These are phyloP conservation scores for Drechslerella stenobrocha DNA, from an alignment of 2,329 filamentous ascomycete species.

Conservation along the genomic window DNA sequence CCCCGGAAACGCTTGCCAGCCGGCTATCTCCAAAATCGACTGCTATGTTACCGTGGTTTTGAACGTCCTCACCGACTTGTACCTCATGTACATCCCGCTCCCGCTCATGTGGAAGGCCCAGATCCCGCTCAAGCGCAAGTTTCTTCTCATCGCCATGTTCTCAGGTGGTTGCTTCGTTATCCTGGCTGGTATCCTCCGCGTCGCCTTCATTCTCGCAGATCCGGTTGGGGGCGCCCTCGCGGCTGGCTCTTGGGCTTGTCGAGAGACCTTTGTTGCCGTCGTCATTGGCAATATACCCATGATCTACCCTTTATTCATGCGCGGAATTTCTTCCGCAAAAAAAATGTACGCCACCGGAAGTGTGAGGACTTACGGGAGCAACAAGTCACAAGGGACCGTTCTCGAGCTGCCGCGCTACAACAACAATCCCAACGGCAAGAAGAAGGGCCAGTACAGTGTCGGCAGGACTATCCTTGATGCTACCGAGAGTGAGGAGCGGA, in stretches of 20 bases:
- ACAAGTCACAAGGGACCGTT: slow-evolving; percentile 37
- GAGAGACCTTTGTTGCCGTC: slow-evolving; percentile 57
- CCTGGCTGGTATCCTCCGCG: slow-evolving; percentile 61
- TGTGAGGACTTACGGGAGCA: slow-evolving; percentile 37
- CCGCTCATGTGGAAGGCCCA: slow-evolving; percentile 62
- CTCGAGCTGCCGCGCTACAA: slow-evolving; percentile 44
- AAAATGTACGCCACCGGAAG: slow-evolving; percentile 43
- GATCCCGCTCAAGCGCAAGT: slow-evolving; percentile 58
- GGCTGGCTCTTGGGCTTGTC: slow-evolving; percentile 56
- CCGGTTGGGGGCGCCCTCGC: slow-evolving; percentile 55
- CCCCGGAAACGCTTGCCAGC: slow-evolving; percentile 60
- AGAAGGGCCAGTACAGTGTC: slow-evolving; percentile 44
- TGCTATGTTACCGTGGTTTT: slow-evolving; percentile 61
- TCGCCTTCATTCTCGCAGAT: slow-evolving; percentile 52
- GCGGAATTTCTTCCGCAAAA: slow-evolving; percentile 29
- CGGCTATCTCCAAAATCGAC: slow-evolving; percentile 60
- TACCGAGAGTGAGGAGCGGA: slow-evolving; percentile 47
- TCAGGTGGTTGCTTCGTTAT: slow-evolving; percentile 63
- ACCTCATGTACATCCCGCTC: slow-evolving; percentile 64
- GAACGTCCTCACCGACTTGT: slow-evolving; percentile 64
- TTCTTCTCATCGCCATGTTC: slow-evolving; percentile 62
- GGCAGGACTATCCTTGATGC: slow-evolving; percentile 41
- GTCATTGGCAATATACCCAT: slow-evolving; percentile 57
- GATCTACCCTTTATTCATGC: slow-evolving; percentile 55
- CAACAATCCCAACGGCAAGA: slow-evolving; percentile 31